Percentiles rank a stretch among this genome's conserved stretches.
phyloP scores from a whole-genome alignment of 305 asterid genomes.

The Fraxinus sp. region DNA sequence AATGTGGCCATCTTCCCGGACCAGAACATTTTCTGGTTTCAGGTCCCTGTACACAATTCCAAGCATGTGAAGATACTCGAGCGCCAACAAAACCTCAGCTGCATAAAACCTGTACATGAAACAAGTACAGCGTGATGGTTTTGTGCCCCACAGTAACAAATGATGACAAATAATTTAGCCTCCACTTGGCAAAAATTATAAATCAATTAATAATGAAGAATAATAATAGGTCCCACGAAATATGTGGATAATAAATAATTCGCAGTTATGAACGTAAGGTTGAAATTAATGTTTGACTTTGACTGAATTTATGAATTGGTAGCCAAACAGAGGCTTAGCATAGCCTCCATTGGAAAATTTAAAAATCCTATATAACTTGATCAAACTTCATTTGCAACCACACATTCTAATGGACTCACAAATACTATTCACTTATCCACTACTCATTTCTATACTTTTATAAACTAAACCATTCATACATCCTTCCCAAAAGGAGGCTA shows the following conservation, averaged over 20 bases:
- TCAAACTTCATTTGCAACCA: not conserved
- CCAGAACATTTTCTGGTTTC: slow-evolving; percentile 92
- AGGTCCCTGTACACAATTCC: slow-evolving; percentile 95
- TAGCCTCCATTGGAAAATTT: not conserved
- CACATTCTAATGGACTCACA: not conserved
- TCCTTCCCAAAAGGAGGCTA: not conserved
- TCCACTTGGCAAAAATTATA: not conserved
- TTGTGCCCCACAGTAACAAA: not conserved
- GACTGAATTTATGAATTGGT: not conserved
- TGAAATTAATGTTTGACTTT: not conserved
- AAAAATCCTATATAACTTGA: not conserved
- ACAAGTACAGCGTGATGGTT: not conserved
- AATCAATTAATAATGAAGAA: not conserved
- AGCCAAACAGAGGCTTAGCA: not conserved
- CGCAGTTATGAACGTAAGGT: not conserved
- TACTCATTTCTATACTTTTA: not conserved
- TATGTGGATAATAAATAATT: not conserved
- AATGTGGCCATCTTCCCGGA: slow-evolving; percentile 98
- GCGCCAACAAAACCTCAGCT: slow-evolving; percentile 92
- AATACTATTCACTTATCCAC: not conserved
- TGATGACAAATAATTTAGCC: not conserved
- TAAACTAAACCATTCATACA: not conserved
- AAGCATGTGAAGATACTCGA: slow-evolving; percentile 97
- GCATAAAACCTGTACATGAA: slow-evolving; percentile 73
- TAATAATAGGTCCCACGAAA: not conserved